Base-by-base conservation (phyloP, 2,329 filamentous ascomycete genomes). In the Trichoderma polysporum region DNA sequence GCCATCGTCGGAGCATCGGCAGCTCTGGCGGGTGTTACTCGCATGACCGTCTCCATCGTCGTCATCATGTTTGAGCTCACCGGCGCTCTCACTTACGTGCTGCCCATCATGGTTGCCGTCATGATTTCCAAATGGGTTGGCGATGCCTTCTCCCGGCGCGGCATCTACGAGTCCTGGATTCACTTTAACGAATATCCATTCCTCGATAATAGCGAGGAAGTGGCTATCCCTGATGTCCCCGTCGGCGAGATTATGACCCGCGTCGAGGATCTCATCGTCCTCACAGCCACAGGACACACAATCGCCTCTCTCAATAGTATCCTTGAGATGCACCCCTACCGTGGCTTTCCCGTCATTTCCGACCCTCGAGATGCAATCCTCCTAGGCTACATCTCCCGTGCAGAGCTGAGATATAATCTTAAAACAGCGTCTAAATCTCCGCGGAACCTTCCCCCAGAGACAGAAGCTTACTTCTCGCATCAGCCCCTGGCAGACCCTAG, bases 31-130 rank as follows among this genome's bases (percentile, higher is more conserved):
- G 95, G 95, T 56, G 93, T 96, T 39, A 98, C 94, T 19, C 88
- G 94, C 71, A 96, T 99, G 89, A 99, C 95, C 0, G 93, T 97
- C 12, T 97, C 94, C 13, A 97, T 99, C 71, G 94, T 99, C 4
- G 95, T 98, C 74, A 99, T 99, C 80, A 97, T 97, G 91, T 99
- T 99, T 75, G 95, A 99, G 81, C 89, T 99, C 66, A 99, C 95
- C 0, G 95, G 95, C 61, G 95, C 95, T 1, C 85, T 99, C 31
- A 97, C 93, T 0, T 98, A 98, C 76, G 94, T 99, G 57, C 87
- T 99, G 8, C 95, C 95, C 64, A 99, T 98, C 78, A 99, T 99
- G 95, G 92, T 99, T 70, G 93, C 94, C 50, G 95, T 99, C 75
- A 97, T 99, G 94, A 85, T 98, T 52, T 92, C 92, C 69, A 99